Evolutionary conservation across 2,329 filamentous ascomycete genomes (phyloP).

Genomic region (Talaromyces sp.): DNA sequence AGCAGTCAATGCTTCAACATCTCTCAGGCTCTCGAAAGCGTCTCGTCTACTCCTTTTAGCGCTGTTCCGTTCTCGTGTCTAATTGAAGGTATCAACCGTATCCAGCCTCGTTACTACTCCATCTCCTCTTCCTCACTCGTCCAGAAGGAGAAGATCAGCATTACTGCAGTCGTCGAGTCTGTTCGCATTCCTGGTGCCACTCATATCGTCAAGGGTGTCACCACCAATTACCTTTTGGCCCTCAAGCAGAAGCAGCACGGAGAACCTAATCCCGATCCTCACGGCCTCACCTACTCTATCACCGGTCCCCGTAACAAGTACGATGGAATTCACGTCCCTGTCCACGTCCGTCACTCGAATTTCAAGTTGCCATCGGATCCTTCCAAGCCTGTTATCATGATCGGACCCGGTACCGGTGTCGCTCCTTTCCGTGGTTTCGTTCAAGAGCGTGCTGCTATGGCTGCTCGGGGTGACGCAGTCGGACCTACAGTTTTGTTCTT

Average conservation of each 20-base stretch:
- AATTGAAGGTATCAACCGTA: conserved; percentile 88
- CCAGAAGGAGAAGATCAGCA: conserved; percentile 89
- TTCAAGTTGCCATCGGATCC: conserved; percentile 98
- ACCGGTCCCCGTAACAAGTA: conserved; percentile 93
- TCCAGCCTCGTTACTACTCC: conserved; percentile 98
- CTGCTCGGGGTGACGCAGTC: conserved; percentile 73
- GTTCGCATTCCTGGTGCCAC: conserved; percentile 71
- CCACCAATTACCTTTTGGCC: conserved; percentile 93
- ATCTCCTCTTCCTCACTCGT: conserved; percentile 96
- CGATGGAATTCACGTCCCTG: conserved; percentile 88
- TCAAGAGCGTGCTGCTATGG: conserved; percentile 85
- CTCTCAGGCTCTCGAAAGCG: conserved; percentile 71
- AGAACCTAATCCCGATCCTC: conserved; percentile 73
- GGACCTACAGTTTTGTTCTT: conserved; percentile 91
- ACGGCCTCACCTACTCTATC: conserved; percentile 82
- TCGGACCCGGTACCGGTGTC: conserved; percentile 93
- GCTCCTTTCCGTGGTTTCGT: conserved; percentile 95
- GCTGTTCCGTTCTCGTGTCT: conserved; percentile 90
- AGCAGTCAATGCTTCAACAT: conserved; percentile 82
- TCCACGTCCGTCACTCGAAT: conserved; percentile 96
- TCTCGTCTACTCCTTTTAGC: conserved; percentile 74
- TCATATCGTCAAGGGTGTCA: conserved; percentile 84
- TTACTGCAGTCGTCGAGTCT: conserved; percentile 91
- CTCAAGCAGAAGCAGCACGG: conserved; percentile 96
- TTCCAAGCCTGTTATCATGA: conserved; percentile 89